Base-by-base conservation (phyloP, 768 basidiomycete species). In the Agrocybe pediades region DNA sequence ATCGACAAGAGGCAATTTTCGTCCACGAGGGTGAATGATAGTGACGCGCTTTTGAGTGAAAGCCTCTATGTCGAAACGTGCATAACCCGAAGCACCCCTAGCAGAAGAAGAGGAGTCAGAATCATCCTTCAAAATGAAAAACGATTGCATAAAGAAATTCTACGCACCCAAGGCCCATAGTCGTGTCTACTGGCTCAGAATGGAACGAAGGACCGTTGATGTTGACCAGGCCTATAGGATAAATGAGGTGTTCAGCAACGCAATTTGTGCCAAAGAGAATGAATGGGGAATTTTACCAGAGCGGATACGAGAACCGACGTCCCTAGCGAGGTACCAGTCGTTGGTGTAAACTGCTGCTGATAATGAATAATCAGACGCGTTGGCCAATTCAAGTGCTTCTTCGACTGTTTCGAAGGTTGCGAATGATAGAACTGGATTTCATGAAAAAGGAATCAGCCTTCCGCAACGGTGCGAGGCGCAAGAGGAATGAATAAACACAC, bases 351-450 rank as follows among this genome's bases (percentile, higher is more conserved):
- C 57, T 0, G 77, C 71, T 0, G 84, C 71, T 1, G 71, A 67
- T 25, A 88, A 67, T 2, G 81, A 80, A 45, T 81, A 85, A 0
- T 78, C 76, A 0, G 79, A 73, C 1, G 73, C 68, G 57, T 87
- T 87, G 4, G 84, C 82, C 15, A 83, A 65, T 40, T 77, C 76
- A 6, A 85, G 68, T 7, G 81, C 82, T 60, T 86, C 83, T 17
- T 82, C 78, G 9, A 79, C 62, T 0, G 74, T 79, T 23, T 82
- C 77, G 17, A 73, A 77, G 2, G 72, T 65, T 1, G 74, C 70
- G 45, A 85, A 67, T 9, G 69, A 71, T 5, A 81, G 64, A 1
- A 83, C 79, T 76, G 62, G 9, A 25, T 36, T 27, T 39, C 46
- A 48, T 24, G 11, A 42, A 41, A 17, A 15, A n/a, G n/a, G n/a